Percentiles rank a stretch among this genome's conserved stretches.
Evolutionary conservation across 306 rosid genomes (phyloP).

Genomic region (Glycine soja): DNA sequence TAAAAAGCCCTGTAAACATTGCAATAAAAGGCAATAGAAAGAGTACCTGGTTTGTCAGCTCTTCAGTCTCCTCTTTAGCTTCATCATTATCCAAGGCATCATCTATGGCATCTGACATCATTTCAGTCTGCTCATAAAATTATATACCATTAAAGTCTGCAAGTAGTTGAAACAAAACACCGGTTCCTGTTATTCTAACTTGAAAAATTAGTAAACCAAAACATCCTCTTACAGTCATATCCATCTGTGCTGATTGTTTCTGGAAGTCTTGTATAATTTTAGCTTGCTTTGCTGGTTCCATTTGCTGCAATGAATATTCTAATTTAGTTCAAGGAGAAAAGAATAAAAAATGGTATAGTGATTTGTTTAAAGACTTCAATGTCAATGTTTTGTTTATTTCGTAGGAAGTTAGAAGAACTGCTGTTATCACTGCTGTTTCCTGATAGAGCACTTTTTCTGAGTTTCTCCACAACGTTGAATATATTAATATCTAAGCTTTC

Average conservation of each 20-base stretch:
- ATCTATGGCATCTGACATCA: constrained; percentile 98
- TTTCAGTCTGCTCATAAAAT: constrained; percentile 82
- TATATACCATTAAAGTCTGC: constrained; percentile 43
- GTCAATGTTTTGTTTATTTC: constrained; percentile 16
- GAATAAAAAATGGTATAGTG: constrained; percentile 1
- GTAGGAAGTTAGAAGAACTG: constrained; percentile 30
- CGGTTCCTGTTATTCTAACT: constrained; percentile 27
- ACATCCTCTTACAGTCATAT: constrained; percentile 87
- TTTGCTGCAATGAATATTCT: constrained; percentile 76
- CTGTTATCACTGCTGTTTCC: constrained; percentile 27
- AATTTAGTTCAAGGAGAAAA: constrained; percentile 42
- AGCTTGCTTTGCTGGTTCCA: constrained; percentile 91
- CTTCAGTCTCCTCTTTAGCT: constrained; percentile 98
- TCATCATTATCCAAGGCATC: constrained; percentile 91
- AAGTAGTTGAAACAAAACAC: constrained; percentile 28
- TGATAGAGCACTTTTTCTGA: constrained; percentile 26
- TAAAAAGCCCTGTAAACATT: constrained; percentile 4
- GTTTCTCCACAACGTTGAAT: constrained; percentile 15
- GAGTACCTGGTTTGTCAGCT: constrained; percentile 89
- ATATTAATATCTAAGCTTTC: neutral
- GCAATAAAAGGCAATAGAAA: constrained; percentile 41
- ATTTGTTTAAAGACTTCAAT: constrained; percentile 14
- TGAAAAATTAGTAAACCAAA: constrained; percentile 26
- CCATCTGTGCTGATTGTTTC: constrained; percentile 98
- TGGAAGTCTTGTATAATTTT: constrained; percentile 82